A percentile compares a stretch with the other conserved stretches of the same genome.
Evolutionary conservation across 164 flowering plant species (phyloP).

Genomic region (Hamamelis virginiana): DNA sequence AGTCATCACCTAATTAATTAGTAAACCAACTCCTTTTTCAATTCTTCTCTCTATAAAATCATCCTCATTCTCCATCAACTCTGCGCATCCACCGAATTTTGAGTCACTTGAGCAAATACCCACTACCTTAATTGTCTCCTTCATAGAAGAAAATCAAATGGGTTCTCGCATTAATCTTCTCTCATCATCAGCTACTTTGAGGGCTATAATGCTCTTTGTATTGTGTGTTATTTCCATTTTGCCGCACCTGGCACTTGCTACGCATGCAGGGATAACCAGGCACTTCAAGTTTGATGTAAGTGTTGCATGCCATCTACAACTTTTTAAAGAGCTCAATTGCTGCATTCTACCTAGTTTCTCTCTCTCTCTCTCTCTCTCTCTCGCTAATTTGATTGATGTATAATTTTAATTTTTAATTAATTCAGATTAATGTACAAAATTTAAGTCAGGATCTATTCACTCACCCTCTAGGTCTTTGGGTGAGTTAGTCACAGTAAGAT

Average conservation of each 20-base stretch:
- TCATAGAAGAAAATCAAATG: conserved; percentile 15
- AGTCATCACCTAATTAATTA: conserved; percentile 13
- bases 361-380: no score
- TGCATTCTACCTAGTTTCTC: no score
- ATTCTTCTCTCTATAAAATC: background rate
- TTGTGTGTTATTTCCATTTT: conserved; percentile 14
- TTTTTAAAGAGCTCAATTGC: background rate
- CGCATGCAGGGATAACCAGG: conserved; percentile 32
- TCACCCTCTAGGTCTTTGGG: no score
- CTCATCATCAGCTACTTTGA: conserved; percentile 3
- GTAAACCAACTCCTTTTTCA: background rate
- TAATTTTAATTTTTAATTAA: no score
- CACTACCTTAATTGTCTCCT: background rate
- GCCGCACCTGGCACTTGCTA: conserved; percentile 17
- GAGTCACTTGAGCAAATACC: background rate
- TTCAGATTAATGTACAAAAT: no score
- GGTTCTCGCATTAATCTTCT: conserved; percentile 12
- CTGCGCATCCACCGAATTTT: background rate
- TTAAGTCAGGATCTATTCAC: no score
- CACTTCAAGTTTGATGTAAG: conserved; percentile 44
- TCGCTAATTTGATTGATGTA: no score
- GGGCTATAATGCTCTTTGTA: conserved; percentile 17
- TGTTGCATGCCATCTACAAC: background rate
- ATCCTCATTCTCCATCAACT: background rate
- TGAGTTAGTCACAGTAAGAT: no score